Percentiles rank a stretch among this genome's conserved stretches.
These are phyloP conservation scores for Furcasterigmium furcatum DNA, from an alignment of 2,329 filamentous ascomycete genomes.

Conservation along the genomic window DNA sequence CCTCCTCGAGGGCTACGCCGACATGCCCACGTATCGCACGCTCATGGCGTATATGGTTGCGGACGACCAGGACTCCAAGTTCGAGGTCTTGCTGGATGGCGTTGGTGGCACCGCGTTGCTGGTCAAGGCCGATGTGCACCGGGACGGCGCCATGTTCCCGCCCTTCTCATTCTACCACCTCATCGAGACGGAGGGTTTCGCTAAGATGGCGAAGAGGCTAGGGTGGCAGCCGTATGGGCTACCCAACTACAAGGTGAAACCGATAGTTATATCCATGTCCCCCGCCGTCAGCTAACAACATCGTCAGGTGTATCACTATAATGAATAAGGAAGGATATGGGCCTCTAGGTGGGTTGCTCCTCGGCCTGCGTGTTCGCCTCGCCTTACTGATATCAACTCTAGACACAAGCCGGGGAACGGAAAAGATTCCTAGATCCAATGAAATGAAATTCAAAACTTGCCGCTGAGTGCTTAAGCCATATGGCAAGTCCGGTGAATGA, in stretches of 20 bases:
- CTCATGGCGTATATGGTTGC: constrained; percentile 83
- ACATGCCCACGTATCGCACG: constrained; percentile 87
- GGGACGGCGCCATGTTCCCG: constrained; percentile 98
- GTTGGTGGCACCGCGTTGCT: constrained; percentile 90
- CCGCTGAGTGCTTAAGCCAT: too few species aligned
- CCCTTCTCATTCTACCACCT: constrained; percentile 94
- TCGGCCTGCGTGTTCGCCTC: too few species aligned
- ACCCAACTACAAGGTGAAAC: constrained; percentile 88
- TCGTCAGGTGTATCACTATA: constrained; percentile 79
- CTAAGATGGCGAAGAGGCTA: constrained; percentile 89
- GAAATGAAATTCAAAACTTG: too few species aligned
- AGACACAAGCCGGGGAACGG: too few species aligned
- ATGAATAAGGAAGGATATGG: constrained; percentile 68
- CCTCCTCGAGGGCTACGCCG: constrained; percentile 85
- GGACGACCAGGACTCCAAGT: constrained; percentile 51
- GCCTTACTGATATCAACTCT: too few species aligned
- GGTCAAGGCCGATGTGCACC: constrained; percentile 94
- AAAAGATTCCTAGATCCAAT: too few species aligned
- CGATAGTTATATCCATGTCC: background rate
- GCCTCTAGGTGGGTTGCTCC: background rate
- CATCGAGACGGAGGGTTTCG: constrained; percentile 97
- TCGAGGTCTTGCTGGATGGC: constrained; percentile 78
- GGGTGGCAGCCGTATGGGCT: constrained; percentile 85
- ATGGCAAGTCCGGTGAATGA: too few species aligned
- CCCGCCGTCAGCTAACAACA: constrained; percentile 1